Evolutionary conservation across 2,329 filamentous ascomycete species (phyloP).

Genomic region (Akanthomyces uredinophilus): DNA sequence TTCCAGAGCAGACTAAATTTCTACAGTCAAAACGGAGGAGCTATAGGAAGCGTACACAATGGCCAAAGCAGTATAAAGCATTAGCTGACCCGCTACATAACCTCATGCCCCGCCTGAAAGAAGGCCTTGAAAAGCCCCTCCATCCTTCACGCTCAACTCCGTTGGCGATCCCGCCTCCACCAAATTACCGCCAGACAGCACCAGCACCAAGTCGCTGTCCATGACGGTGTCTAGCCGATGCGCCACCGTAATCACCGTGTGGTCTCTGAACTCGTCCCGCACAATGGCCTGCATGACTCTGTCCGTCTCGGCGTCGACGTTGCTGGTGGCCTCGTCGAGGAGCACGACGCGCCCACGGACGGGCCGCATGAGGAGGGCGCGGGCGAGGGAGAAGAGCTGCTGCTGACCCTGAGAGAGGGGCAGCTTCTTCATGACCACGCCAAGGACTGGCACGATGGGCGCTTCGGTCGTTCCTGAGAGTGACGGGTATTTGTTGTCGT

Average conservation of each 20-base stretch:
- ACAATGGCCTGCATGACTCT: background rate
- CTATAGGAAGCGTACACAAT: slow-evolving; percentile 15
- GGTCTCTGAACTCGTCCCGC: background rate
- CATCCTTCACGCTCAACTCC: background rate
- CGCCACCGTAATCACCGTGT: background rate
- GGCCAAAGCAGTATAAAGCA: slow-evolving; percentile 20
- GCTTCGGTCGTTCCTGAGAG: background rate
- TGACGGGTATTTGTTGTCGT: background rate
- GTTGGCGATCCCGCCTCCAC: background rate
- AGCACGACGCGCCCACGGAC: background rate
- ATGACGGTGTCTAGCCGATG: slow-evolving; percentile 7
- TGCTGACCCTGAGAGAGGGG: slow-evolving; percentile 7
- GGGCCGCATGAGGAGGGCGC: background rate
- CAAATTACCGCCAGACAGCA: background rate
- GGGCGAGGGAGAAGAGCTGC: slow-evolving; percentile 6
- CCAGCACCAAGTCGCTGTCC: slow-evolving; percentile 6
- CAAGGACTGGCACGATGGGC: background rate
- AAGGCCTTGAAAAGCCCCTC: background rate
- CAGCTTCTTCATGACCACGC: background rate
- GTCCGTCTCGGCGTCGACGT: background rate
- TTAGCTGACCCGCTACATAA: slow-evolving; percentile 17
- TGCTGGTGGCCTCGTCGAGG: background rate
- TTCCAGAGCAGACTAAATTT: slow-evolving; percentile 19
- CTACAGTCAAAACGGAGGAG: slow-evolving; percentile 19
- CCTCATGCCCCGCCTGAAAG: background rate